Evolutionary conservation across 345 rosid genomes (phyloP).

Genomic region (Populus euphratica): DNA sequence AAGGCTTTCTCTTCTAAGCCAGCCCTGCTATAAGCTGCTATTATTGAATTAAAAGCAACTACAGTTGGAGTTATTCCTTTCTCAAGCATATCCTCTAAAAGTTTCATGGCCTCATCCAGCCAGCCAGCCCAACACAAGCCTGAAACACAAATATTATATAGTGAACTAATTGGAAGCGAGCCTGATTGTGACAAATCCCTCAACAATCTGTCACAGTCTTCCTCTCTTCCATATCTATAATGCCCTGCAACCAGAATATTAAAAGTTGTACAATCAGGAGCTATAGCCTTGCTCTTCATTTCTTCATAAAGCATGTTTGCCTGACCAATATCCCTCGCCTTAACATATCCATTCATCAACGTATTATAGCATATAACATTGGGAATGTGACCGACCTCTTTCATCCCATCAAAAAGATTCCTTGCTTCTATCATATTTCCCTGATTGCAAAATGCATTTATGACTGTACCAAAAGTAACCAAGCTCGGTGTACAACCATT

Average conservation of each 20-base stretch:
- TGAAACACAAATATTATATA: constrained; percentile 50
- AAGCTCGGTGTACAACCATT: constrained; percentile 49
- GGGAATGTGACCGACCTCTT: constrained; percentile 41
- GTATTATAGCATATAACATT: constrained; percentile 49
- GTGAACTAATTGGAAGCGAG: constrained; percentile 36
- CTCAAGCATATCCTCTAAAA: constrained; percentile 49
- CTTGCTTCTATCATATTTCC: constrained; percentile 57
- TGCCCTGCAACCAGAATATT: constrained; percentile 61
- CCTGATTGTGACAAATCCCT: constrained; percentile 34
- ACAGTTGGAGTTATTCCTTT: constrained; percentile 52
- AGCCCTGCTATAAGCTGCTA: constrained; percentile 56
- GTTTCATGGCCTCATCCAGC: constrained; percentile 47
- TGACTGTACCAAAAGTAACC: constrained; percentile 45
- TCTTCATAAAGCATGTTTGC: constrained; percentile 54
- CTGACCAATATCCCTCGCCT: constrained; percentile 53
- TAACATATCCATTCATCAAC: constrained; percentile 63
- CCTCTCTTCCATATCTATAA: constrained; percentile 52
- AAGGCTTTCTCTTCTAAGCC: constrained; percentile 49
- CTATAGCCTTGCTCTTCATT: constrained; percentile 48
- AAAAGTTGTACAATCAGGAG: constrained; percentile 63
- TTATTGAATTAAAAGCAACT: constrained; percentile 60
- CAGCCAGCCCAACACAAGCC: constrained; percentile 65
- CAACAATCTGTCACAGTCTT: constrained; percentile 48
- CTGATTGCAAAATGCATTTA: constrained; percentile 53
- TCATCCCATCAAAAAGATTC: constrained; percentile 45